Evolutionary conservation across 2,329 filamentous ascomycete genomes (phyloP).

Genomic region (Graphilbum sp.): DNA sequence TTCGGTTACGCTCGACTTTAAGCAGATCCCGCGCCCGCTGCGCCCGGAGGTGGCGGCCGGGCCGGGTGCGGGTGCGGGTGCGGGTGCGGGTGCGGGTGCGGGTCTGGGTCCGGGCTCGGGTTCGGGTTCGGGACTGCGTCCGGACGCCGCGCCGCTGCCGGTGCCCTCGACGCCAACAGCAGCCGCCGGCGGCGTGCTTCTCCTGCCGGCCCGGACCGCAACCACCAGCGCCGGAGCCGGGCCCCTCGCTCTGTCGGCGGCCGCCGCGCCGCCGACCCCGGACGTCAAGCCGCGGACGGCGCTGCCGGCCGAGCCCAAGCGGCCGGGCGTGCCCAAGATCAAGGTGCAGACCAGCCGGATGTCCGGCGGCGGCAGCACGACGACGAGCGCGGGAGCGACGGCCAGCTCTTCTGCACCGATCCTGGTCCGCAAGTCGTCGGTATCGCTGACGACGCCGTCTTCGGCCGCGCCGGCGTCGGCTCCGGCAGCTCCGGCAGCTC

Average conservation of each 20-base stretch:
- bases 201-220: not conserved
- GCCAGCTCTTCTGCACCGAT: conserved; percentile 1
- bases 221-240: not conserved
- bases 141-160: not conserved
- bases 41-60: not conserved
- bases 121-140: too few species aligned
- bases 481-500: not conserved
- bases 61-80: not conserved
- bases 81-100: too few species aligned
- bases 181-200: not conserved
- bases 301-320: conserved; percentile 6
- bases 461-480: conserved; percentile 1
- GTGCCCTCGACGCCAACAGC: not conserved
- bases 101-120: too few species aligned
- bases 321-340: conserved; percentile 8
- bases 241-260: too few species aligned
- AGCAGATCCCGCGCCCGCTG: conserved; percentile 7
- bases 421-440: conserved; percentile 11
- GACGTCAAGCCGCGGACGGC: conserved; percentile 3
- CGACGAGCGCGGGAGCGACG: not conserved
- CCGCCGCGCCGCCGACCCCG: too few species aligned
- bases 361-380: not conserved
- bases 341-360: conserved; percentile 9
- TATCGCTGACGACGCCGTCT: conserved; percentile 2
- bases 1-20: conserved; percentile 7